phyloP scores from a whole-genome alignment of 2,329 filamentous ascomycete genomes.

The Exophiala viscosa region DNA sequence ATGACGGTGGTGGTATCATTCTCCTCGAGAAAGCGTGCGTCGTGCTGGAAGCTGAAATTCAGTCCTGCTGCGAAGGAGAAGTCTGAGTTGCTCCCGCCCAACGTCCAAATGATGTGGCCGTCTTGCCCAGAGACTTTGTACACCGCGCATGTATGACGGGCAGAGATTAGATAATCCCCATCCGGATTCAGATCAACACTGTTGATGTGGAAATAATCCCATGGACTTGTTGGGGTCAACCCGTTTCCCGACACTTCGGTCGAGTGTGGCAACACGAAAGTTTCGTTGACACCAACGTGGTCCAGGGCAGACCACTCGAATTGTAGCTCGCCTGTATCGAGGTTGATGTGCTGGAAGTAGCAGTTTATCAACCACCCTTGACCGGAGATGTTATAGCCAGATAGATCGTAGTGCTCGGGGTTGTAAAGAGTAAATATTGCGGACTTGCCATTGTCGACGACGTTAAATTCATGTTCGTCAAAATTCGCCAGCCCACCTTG shows the following conservation, averaged over 20 bases:
- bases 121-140: constrained; percentile 41
- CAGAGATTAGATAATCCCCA: constrained; percentile 42
- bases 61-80: constrained; percentile 16
- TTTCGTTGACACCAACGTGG: constrained; percentile 48
- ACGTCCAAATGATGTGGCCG: constrained; percentile 38
- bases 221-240: constrained; percentile 42
- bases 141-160: constrained; percentile 39
- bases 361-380: constrained; percentile 22
- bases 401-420: constrained; percentile 16
- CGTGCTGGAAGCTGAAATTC: constrained; percentile 43
- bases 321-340: constrained; percentile 51
- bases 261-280: constrained; percentile 44
- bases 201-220: constrained; percentile 46
- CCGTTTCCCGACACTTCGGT: constrained; percentile 48
- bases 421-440: constrained; percentile 41
- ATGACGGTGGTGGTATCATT: constrained; percentile 38
- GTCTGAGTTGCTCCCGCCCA: constrained; percentile 36
- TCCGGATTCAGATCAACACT: constrained; percentile 40
- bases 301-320: constrained; percentile 60
- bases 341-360: constrained; percentile 50
- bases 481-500: constrained; percentile 18
- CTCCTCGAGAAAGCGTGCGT: constrained; percentile 39
- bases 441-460: constrained; percentile 39
- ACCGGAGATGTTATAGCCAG: constrained; percentile 9
- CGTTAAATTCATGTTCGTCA: constrained; percentile 53